Evolutionary conservation across 164 flowering plant genomes (phyloP), one percentile per base, ranked within the genome.

Genomic region (Saururus chinensis): DNA sequence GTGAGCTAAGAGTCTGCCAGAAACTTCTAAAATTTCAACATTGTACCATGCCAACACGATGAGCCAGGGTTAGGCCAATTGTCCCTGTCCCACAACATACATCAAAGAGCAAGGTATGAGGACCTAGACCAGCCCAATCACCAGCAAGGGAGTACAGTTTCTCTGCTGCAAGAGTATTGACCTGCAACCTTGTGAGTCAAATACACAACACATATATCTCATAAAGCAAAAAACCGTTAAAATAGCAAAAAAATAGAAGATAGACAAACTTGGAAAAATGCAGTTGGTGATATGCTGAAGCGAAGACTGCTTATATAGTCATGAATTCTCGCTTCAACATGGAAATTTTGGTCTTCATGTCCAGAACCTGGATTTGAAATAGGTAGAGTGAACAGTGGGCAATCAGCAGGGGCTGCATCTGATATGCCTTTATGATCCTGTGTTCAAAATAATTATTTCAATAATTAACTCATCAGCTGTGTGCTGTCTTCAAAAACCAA

Each of bases 351-450:
- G 26, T 60, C 67, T 35, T 66, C 74, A 17, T 30, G 56, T 24
- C 60, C 68, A 65, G 70, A 37, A 57, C 68, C 80, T 26, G 66
- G 64, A 56, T 68, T 72, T 30, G 84, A 77, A 62, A 93, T 74
- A 52, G 80, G 37, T 11, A 88, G 65, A 23, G 67, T 61, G 40
- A 79, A 82, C 73, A 88, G 60, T 65, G 95, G 97, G 54, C 88
- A 87, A 88, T 93, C 97, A 67, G 84, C 71, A 54, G 97, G 88
- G 51, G 97, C 96, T 59, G 71, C 96, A 80, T 93, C 90, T 66
- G 97, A 93, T 84, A 93, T 84, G 63, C 99, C 97, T 66, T 48
- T 76, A 73, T 93, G 97, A 66, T 93, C 97, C 99, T 90, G 76
- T 67, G 70, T n/a, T 64, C 14, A 55, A 55, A 23, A 24, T 24